phyloP scores from a whole-genome alignment of 441 rosid genomes.

The Lepidium campestre region DNA sequence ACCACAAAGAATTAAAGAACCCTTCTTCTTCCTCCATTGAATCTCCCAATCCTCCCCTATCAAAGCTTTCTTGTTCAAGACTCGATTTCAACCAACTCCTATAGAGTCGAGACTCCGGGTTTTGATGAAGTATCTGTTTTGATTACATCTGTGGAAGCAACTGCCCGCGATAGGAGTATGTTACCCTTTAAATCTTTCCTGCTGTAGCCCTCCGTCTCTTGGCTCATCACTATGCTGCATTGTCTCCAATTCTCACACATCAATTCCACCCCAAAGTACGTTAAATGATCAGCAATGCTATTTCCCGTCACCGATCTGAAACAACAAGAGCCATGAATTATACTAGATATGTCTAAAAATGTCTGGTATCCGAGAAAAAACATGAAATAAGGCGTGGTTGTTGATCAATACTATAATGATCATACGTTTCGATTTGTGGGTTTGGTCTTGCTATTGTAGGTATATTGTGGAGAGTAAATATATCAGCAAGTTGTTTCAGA shows the following conservation, averaged over 20 bases:
- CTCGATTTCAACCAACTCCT: neutral
- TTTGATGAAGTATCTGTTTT: neutral
- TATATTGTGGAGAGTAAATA: neutral
- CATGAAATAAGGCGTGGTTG: neutral
- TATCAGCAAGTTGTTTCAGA: neutral
- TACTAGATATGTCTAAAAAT: neutral
- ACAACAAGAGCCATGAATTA: neutral
- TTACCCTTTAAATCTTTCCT: conserved; percentile 63
- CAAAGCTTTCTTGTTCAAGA: neutral
- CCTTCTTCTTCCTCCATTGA: neutral
- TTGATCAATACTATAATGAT: neutral
- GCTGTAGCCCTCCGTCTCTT: conserved; percentile 31
- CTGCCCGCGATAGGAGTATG: conserved; percentile 41
- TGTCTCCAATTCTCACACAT: conserved; percentile 51
- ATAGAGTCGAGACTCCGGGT: neutral
- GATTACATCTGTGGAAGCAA: conserved; percentile 7
- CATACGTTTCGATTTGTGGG: neutral
- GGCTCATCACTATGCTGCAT: conserved; percentile 69
- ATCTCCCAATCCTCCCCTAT: neutral
- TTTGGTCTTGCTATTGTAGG: neutral
- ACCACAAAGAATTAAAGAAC: neutral
- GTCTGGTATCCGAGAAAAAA: neutral
- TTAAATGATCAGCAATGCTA: conserved; percentile 75
- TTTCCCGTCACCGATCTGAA: conserved; percentile 71
- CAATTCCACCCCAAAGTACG: conserved; percentile 64